Evolutionary conservation across 768 basidiomycete species (phyloP).

Genomic region (Saitozyma podzolica): DNA sequence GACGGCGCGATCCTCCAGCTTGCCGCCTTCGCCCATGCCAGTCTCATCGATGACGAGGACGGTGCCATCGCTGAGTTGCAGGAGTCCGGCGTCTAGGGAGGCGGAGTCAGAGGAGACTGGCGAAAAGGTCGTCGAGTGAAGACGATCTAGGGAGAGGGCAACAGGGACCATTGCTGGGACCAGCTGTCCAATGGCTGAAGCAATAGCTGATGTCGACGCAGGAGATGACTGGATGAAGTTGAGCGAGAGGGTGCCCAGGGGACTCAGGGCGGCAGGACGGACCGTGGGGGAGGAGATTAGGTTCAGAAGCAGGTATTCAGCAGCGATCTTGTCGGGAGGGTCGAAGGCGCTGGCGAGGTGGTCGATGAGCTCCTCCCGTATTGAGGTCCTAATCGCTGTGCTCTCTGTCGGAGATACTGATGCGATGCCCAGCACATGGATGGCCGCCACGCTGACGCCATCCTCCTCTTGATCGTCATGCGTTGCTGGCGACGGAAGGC

Average conservation of each 20-base stretch:
- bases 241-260: slow-evolving; percentile 44
- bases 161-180: slow-evolving; percentile 28
- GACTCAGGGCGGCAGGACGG: slow-evolving; percentile 29
- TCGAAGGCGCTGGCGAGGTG: slow-evolving; percentile 33
- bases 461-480: slow-evolving; percentile 23
- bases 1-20: slow-evolving; percentile 44
- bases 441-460: slow-evolving; percentile 28
- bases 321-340: slow-evolving; percentile 36
- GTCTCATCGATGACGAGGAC: slow-evolving; percentile 45
- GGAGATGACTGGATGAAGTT: slow-evolving; percentile 31
- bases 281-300: slow-evolving; percentile 39
- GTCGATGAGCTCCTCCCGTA: slow-evolving; percentile 29
- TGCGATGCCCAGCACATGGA: slow-evolving; percentile 37
- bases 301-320: slow-evolving; percentile 36
- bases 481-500: slow-evolving; percentile 28
- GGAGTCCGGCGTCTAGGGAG: slow-evolving; percentile 39
- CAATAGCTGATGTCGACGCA: not conserved
- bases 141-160: slow-evolving; percentile 32
- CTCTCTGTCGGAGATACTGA: no score
- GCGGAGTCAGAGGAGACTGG: slow-evolving; percentile 26
- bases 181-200: slow-evolving; percentile 14
- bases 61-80: slow-evolving; percentile 44
- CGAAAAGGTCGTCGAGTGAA: slow-evolving; percentile 34
- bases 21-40: slow-evolving; percentile 44
- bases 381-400: not conserved